Percentiles rank a stretch among this genome's conserved stretches.
Conservation (phyloP, 169 alveolate genomes). For the Babesia microti region DNA sequence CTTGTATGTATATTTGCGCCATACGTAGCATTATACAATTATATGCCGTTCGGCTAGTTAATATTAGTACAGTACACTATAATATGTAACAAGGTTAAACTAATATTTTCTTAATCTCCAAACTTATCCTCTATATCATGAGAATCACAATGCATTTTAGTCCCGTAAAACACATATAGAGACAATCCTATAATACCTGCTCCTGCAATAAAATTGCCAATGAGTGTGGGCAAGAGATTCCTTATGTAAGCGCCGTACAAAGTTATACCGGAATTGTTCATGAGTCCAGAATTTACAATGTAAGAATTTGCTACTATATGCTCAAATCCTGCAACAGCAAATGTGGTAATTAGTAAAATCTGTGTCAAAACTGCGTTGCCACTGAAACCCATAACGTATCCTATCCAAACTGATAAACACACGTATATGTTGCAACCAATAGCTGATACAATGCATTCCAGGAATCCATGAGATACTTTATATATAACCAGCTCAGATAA, state of each 20-base stretch:
- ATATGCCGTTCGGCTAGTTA: too few species aligned
- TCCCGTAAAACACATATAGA: conserved; percentile 18
- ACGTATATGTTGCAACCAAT: conserved; percentile 59
- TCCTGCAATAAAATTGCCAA: conserved; percentile 51
- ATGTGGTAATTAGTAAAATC: conserved; percentile 42
- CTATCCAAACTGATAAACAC: conserved; percentile 58
- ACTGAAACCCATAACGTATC: conserved; percentile 36
- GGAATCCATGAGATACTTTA: conserved; percentile 37
- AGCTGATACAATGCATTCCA: conserved; percentile 43
- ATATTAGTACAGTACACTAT: too few species aligned
- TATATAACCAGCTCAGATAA: conserved; percentile 13
- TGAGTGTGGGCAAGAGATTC: conserved; percentile 45
- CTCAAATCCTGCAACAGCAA: conserved; percentile 67
- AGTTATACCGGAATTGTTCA: conserved; percentile 25
- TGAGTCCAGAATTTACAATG: conserved; percentile 49
- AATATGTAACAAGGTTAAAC: too few species aligned
- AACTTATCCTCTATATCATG: too few species aligned
- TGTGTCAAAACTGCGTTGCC: conserved; percentile 16
- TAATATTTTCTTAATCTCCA: too few species aligned
- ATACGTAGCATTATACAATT: too few species aligned
- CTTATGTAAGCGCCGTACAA: conserved; percentile 22
- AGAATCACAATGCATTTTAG: too few species aligned
- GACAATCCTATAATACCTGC: conserved; percentile 21
- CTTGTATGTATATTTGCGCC: too few species aligned
- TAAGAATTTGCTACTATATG: conserved; percentile 60